Conservation (phyloP, 257 asterid genomes). For the Cruciata laevipes region DNA sequence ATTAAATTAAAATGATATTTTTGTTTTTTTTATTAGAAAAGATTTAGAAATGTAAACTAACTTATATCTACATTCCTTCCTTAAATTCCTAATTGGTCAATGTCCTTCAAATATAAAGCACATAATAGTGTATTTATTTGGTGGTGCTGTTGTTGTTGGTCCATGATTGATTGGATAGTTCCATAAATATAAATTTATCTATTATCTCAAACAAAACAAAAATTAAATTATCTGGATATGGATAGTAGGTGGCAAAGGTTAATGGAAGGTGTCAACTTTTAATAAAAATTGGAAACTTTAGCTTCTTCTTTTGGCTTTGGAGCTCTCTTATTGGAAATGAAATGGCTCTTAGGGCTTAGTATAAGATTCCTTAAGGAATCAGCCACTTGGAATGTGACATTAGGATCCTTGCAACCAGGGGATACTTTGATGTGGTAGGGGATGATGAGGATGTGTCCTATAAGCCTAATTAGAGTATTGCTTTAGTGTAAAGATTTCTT, state of each 20-base stretch:
- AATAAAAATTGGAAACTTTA: constrained; percentile 11
- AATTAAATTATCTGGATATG: constrained; percentile 6
- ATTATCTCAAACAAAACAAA: too few relatives aligned
- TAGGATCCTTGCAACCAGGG: not conserved
- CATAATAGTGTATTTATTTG: not conserved
- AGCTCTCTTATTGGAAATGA: constrained; percentile 14
- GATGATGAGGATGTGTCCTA: constrained; percentile 12
- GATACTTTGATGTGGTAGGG: not conserved
- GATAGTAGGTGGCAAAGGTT: constrained; percentile 15
- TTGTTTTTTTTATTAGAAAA: too few relatives aligned
- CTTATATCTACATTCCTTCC: not conserved
- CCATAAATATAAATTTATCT: not conserved
- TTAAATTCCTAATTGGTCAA: not conserved
- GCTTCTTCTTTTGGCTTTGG: constrained; percentile 7
- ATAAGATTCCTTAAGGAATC: constrained; percentile 35
- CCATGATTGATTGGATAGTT: constrained; percentile 13
- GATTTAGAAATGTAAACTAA: too few relatives aligned
- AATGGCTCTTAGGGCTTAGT: constrained; percentile 15
- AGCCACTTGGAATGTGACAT: constrained; percentile 28
- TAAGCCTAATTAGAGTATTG: not conserved
- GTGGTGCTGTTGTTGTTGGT: constrained; percentile 12
- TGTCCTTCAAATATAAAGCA: not conserved
- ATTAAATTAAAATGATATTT: too few relatives aligned
- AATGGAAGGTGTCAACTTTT: constrained; percentile 19
- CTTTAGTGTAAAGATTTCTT: not conserved